Conservation (phyloP, 192 early-diverging fungal species). For the Chytriomyces confervae region DNA sequence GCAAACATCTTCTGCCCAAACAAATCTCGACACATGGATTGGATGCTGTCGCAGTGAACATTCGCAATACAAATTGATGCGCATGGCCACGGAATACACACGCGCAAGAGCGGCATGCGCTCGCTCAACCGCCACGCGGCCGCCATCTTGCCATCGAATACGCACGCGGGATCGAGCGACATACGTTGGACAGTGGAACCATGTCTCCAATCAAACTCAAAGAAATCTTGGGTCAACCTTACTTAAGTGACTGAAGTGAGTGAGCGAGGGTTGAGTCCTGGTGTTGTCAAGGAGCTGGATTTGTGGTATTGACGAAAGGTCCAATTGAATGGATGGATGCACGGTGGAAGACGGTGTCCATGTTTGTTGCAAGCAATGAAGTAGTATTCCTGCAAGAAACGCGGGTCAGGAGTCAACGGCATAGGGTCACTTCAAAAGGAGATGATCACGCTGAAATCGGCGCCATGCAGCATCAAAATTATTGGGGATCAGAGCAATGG, state of each 20-base stretch:
- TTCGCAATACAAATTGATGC: constrained; percentile 63
- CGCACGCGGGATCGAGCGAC: constrained; percentile 60
- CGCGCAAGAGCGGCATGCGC: too few relatives aligned
- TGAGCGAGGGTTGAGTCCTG: too few relatives aligned
- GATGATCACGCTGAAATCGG: too few relatives aligned
- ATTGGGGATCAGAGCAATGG: too few relatives aligned
- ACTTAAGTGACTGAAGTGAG: too few relatives aligned
- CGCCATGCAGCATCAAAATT: too few relatives aligned
- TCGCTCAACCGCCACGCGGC: constrained; percentile 75
- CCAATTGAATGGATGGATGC: too few relatives aligned
- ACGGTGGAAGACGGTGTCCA: too few relatives aligned
- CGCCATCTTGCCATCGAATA: constrained; percentile 70
- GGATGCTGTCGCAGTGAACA: constrained; percentile 37
- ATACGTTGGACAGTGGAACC: constrained; percentile 27
- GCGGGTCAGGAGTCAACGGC: constrained; percentile 17
- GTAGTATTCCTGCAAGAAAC: constrained; percentile 43
- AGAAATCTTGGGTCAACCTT: constrained; percentile 67
- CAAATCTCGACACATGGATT: constrained; percentile 76
- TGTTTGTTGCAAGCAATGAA: too few relatives aligned
- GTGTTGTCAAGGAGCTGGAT: too few relatives aligned
- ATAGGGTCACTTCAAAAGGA: constrained; percentile 27
- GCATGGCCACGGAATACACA: constrained; percentile 71
- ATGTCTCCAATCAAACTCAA: constrained; percentile 59
- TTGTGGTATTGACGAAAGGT: too few relatives aligned
- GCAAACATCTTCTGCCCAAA: constrained; percentile 75